Evolutionary conservation across 805 yeast genomes (phyloP).

Genomic region (Suhomyces faveliae): DNA sequence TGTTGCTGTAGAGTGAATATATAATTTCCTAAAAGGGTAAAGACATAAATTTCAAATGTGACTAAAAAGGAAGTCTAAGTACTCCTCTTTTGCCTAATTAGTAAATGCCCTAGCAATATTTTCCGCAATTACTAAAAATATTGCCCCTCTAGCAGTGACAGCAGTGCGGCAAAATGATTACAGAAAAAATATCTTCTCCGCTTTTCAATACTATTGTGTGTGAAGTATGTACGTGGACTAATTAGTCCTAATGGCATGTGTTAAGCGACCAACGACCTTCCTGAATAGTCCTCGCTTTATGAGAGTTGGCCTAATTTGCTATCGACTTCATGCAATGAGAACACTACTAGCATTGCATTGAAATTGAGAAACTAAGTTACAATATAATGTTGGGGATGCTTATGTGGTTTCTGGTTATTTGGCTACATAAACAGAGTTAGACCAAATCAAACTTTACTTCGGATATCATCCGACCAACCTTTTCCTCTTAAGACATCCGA

Average conservation of each 20-base stretch:
- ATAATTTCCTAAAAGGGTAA: conserved; percentile 5
- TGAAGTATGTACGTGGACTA: conserved; percentile 3
- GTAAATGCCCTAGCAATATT: conserved; percentile 6
- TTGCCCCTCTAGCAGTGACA: background rate
- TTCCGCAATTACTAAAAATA: background rate
- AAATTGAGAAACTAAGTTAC: background rate
- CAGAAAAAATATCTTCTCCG: conserved; percentile 1
- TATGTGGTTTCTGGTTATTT: background rate
- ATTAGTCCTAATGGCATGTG: conserved; percentile 6
- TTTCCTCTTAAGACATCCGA: background rate
- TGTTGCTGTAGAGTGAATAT: background rate
- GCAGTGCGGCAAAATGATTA: background rate
- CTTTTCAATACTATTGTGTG: background rate
- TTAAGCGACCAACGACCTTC: conserved; percentile 4
- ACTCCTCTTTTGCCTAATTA: conserved; percentile 13
- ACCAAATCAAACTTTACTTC: background rate
- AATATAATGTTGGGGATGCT: background rate
- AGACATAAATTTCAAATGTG: background rate
- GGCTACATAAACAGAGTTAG: background rate
- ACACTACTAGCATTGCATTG: background rate
- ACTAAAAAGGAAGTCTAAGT: conserved; percentile 5
- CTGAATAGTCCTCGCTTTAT: conserved; percentile 3
- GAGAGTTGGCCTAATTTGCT: background rate
- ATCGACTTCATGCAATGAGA: background rate
- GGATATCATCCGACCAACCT: background rate